Conservation (phyloP, 805 yeast species). For the Spathaspora passalidarum region DNA sequence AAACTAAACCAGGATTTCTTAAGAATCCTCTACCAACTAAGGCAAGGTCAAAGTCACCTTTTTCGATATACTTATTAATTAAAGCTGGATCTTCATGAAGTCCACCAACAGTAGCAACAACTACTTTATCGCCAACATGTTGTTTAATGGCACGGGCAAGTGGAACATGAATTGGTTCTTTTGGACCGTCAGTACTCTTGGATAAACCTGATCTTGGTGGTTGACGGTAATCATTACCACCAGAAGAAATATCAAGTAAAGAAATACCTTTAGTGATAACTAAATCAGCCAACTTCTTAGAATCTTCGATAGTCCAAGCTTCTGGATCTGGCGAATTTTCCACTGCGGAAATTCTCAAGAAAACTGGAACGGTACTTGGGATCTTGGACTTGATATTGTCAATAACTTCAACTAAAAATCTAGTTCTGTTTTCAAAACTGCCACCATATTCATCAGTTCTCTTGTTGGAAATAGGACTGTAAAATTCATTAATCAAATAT, state of each 20-base stretch:
- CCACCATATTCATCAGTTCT: conserved; percentile 68
- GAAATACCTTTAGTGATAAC: conserved; percentile 47
- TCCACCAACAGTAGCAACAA: conserved; percentile 49
- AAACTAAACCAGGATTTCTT: conserved; percentile 48
- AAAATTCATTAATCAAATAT: conserved; percentile 48
- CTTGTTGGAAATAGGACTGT: conserved; percentile 43
- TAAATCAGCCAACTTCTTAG: conserved; percentile 36
- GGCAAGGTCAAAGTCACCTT: conserved; percentile 46
- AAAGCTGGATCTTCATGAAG: conserved; percentile 28
- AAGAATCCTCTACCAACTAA: conserved; percentile 46
- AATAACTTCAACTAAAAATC: conserved; percentile 46
- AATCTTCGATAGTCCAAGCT: conserved; percentile 45
- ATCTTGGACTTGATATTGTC: conserved; percentile 39
- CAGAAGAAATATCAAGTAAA: conserved; percentile 53
- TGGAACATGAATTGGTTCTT: conserved; percentile 34
- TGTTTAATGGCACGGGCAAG: conserved; percentile 42
- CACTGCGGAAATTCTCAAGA: conserved; percentile 45
- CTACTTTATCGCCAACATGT: conserved; percentile 39
- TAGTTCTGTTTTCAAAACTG: conserved; percentile 52
- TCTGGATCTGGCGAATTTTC: conserved; percentile 38
- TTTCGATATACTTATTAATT: conserved; percentile 40
- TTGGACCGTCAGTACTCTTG: neutral
- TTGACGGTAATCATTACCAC: conserved; percentile 41
- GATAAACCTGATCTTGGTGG: conserved; percentile 17
- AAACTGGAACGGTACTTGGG: conserved; percentile 42